Evolutionary conservation across 805 yeast species (phyloP), one percentile per base, ranked within the genome.

Genomic region (Cyberlindnera nakhonratchasimensis): DNA sequence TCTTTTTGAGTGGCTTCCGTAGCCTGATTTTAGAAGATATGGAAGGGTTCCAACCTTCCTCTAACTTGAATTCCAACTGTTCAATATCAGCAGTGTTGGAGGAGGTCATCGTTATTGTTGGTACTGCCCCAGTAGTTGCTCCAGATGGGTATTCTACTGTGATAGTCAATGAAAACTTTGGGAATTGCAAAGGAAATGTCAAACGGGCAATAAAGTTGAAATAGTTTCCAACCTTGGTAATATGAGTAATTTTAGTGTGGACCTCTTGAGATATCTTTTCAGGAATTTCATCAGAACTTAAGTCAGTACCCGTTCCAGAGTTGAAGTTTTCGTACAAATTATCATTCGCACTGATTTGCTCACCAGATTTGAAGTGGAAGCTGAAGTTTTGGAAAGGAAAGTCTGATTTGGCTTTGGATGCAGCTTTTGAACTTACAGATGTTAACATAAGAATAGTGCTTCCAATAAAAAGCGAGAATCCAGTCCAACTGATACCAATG

Each of bases 401-500:
- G 16, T 8, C 12, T 2, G 36, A 22, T 14, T 23, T 32, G 6
- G 10, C n/a, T 21, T 17, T 17, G 3, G 16, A 8, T 4, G 18
- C 9, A 9, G 35, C 22, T 20, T 32, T 20, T 6, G 17, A 7
- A 11, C 20, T n/a, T 16, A 17, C 17, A 16, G 21, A 4, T 2
- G 16, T 13, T 6, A 22, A 16, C 8, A 33, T 13, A 4, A 33
- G 11, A 11, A 22, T 13, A 6, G 36, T 33, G 12, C 36, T 33
- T 16, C 10, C n/a, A 6, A 33, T 21, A 33, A 33, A 33, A 12
- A 33, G 20, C 3, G 36, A 29, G 18, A 35, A 35, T 6, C 32
- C 32, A 2, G 32, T 20, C 39, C 39, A 35, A n/a, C 39, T 35
- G 17, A 35, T 19, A 19, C 39, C 39, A 13, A 35, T 35, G 4